Conservation (phyloP, 768 basidiomycete genomes). For the Pleurotus cornucopiae region DNA sequence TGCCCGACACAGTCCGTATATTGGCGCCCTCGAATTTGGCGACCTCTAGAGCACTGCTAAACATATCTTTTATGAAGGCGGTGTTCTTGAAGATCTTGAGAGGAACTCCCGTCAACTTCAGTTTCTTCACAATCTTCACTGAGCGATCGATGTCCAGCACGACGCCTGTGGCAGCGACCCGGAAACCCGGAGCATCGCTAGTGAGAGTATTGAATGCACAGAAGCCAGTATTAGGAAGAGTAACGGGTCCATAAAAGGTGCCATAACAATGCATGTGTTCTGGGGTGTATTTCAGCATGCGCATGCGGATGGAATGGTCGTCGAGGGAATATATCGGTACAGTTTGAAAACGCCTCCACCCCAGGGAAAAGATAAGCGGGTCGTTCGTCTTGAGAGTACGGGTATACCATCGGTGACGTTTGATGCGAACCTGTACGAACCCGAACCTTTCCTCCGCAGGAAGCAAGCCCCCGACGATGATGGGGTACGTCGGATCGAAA, state of each 20-base stretch:
- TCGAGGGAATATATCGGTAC: constrained; percentile 95
- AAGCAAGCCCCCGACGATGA: constrained; percentile 88
- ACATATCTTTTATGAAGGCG: constrained; percentile 98
- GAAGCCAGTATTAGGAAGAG: constrained; percentile 92
- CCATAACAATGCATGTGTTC: constrained; percentile 99
- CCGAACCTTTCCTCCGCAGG: constrained; percentile 90
- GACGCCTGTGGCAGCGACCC: constrained; percentile 90
- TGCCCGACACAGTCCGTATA: constrained; percentile 90
- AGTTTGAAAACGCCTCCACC: constrained; percentile 95
- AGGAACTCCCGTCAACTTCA: constrained; percentile 93
- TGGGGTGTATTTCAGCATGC: constrained; percentile 99
- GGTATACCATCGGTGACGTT: constrained; percentile 92
- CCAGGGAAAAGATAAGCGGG: constrained; percentile 93
- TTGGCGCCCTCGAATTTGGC: constrained; percentile 99
- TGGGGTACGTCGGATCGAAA: constrained; percentile 88
- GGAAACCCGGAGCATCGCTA: constrained; percentile 68
- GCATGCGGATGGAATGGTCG: constrained; percentile 97
- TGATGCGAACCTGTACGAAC: constrained; percentile 91
- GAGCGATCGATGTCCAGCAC: constrained; percentile 91
- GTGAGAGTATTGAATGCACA: constrained; percentile 91
- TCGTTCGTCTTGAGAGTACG: constrained; percentile 95
- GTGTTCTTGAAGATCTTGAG: constrained; percentile 99
- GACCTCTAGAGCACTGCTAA: constrained; percentile 86
- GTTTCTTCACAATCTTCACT: constrained; percentile 94
- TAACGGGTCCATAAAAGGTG: constrained; percentile 92